Evolutionary conservation across 306 rosid genomes (phyloP), one percentile per base, ranked within the genome.

Genomic region (Prunus mira): DNA sequence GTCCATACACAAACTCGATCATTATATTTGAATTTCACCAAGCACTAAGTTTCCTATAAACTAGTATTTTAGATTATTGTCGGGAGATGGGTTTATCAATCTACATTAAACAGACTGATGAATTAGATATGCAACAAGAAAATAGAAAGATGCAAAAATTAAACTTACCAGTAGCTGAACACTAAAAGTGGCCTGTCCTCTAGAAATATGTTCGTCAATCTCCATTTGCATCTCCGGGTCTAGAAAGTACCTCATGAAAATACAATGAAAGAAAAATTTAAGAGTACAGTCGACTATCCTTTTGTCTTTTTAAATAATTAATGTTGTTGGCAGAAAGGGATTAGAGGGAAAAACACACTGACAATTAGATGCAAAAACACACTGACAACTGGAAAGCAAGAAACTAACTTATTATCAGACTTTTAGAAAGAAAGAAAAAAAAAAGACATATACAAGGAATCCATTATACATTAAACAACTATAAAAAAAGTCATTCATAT

Each of bases 171-270:
- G 80, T 34, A 87, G 69, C 28, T 9, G 82, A 72, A 84, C 87
- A 65, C 49, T 69, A 73, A 84, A 87, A 4, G 74, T 65, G 64
- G 88, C 91, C 43, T 84, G 80, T 75, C 91, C 88, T 84, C 70
- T 72, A 13, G 85, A 76, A 51, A 84, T 71, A 75, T 82, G 13
- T 5, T 71, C 61, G 72, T 87, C 84, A 78, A 84, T 87, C 82
- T 87, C 91, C 82, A 43, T 73, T 81, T 87, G 87, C 91, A 84
- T 87, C 61, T 82, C 82, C 2, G 72, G 88, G 79, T 87, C 91
- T 84, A 78, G 27, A 80, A 77, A 64, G 67, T 57, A 74, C 78
- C 80, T 65, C 84, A 69, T 66, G 47, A 77, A 72, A 74, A 65
- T 30, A 70, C 67, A 47, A 28, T 25, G 74, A 51, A 14, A 45